These are phyloP conservation scores for Gossypium herbaceum DNA, from an alignment of 345 rosid species.

Conservation along the genomic window DNA sequence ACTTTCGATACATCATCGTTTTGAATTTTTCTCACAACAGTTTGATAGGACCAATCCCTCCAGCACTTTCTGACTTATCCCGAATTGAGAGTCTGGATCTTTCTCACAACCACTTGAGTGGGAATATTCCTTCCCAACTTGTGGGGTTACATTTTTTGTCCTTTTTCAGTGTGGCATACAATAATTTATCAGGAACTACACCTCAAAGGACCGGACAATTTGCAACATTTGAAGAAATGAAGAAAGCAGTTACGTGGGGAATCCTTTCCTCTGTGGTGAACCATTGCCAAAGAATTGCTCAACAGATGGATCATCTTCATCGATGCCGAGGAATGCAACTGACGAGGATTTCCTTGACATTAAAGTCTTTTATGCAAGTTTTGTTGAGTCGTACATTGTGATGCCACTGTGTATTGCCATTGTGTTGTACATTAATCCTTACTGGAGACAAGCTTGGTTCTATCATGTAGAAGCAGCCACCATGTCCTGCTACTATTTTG, in stretches of 20 bases:
- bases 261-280: not conserved
- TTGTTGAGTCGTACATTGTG: not conserved
- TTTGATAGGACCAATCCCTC: not conserved
- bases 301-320: no score
- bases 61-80: not conserved
- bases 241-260: not conserved
- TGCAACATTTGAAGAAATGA: not conserved
- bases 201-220: not conserved
- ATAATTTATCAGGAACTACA: not conserved
- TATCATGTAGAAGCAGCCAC: not conserved
- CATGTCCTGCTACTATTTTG: not conserved
- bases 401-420: no score
- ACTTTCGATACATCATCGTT: not conserved
- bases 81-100: not conserved
- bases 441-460: slow-evolving; percentile 3
- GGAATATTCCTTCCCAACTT: not conserved
- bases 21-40: not conserved
- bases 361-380: not conserved
- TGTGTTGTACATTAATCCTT: not conserved
- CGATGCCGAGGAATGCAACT: no score
- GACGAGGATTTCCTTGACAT: not conserved
- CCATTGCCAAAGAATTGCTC: no score
- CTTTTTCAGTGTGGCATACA: not conserved
- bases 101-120: not conserved
- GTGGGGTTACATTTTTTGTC: not conserved